A percentile compares a stretch with the other conserved stretches of the same genome.
Conservation (phyloP, 352 stramenopile species). For the Pythium myriotylum region DNA sequence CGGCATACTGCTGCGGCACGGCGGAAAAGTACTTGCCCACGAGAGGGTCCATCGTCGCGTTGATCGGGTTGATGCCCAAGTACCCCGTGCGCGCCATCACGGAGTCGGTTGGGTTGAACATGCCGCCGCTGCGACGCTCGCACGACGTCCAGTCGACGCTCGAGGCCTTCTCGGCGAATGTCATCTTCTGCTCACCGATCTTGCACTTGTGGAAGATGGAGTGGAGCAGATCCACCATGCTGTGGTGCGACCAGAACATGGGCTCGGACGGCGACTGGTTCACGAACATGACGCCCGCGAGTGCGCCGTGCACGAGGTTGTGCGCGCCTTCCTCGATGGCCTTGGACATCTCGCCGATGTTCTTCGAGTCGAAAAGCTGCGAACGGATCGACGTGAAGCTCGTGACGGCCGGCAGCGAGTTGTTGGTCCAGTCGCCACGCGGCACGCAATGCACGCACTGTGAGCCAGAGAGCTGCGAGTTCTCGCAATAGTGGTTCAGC, state of each 20-base stretch:
- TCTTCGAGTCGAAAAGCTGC: constrained; percentile 49
- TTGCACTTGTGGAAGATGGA: constrained; percentile 75
- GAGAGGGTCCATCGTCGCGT: constrained; percentile 9
- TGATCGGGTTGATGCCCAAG: constrained; percentile 32
- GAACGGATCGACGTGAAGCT: constrained; percentile 50
- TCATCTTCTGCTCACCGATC: constrained; percentile 43
- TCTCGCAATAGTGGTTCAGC: constrained; percentile 65
- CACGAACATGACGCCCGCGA: constrained; percentile 47
- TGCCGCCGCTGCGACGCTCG: constrained; percentile 31
- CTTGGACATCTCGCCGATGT: constrained; percentile 57
- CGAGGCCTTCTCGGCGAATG: constrained; percentile 48
- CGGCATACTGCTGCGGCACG: constrained; percentile 20
- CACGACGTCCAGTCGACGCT: constrained; percentile 57
- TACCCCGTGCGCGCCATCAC: constrained; percentile 46
- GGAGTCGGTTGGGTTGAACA: constrained; percentile 49
- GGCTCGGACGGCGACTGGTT: constrained; percentile 57
- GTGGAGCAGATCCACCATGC: constrained; percentile 66
- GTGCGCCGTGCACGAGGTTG: constrained; percentile 57
- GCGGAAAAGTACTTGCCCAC: constrained; percentile 17
- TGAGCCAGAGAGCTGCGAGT: constrained; percentile 11
- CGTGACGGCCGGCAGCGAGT: constrained; percentile 31
- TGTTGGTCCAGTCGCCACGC: constrained; percentile 41
- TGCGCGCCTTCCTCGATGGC: constrained; percentile 54
- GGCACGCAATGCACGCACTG: constrained; percentile 52
- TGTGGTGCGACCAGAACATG: constrained; percentile 77